Conservation (phyloP, 2,329 filamentous ascomycete species). For the Aspergillus sp. region DNA sequence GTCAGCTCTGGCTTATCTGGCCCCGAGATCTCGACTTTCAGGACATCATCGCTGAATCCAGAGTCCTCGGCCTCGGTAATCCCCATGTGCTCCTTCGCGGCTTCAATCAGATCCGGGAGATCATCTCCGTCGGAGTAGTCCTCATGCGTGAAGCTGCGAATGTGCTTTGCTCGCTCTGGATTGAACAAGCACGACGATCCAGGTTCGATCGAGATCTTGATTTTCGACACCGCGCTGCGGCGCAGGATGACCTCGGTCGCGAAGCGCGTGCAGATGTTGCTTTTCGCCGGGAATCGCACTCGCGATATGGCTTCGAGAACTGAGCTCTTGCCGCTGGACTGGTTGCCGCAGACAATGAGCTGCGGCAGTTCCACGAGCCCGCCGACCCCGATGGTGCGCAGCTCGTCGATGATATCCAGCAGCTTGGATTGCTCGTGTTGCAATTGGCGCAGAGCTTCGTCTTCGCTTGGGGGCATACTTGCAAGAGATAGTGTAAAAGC, state of each 20-base stretch:
- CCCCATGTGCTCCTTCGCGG: slow-evolving; percentile 55
- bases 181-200: slow-evolving; percentile 19
- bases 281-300: slow-evolving; percentile 59
- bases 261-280: slow-evolving; percentile 59
- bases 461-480: too few species aligned
- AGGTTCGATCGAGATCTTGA: slow-evolving; percentile 48
- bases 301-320: slow-evolving; percentile 64
- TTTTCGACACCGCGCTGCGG: slow-evolving; percentile 33
- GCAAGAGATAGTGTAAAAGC: too few species aligned
- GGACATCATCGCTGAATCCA: slow-evolving; percentile 46
- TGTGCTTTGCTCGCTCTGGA: background rate
- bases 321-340: slow-evolving; percentile 63
- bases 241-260: slow-evolving; percentile 61
- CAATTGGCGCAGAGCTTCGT: too few species aligned
- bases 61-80: slow-evolving; percentile 28
- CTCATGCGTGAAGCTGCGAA: slow-evolving; percentile 9
- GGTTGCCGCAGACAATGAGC: slow-evolving; percentile 61
- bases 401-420: slow-evolving; percentile 54
- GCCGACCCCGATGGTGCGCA: slow-evolving; percentile 52
- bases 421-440: slow-evolving; percentile 42
- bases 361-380: slow-evolving; percentile 53
- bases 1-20: slow-evolving; percentile 61
- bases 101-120: slow-evolving; percentile 51
- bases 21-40: slow-evolving; percentile 60
- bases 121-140: slow-evolving; percentile 19